A percentile compares a stretch with the other conserved stretches of the same genome.
phyloP scores from a whole-genome alignment of 352 stramenopile species.

The Pythium volutum region DNA sequence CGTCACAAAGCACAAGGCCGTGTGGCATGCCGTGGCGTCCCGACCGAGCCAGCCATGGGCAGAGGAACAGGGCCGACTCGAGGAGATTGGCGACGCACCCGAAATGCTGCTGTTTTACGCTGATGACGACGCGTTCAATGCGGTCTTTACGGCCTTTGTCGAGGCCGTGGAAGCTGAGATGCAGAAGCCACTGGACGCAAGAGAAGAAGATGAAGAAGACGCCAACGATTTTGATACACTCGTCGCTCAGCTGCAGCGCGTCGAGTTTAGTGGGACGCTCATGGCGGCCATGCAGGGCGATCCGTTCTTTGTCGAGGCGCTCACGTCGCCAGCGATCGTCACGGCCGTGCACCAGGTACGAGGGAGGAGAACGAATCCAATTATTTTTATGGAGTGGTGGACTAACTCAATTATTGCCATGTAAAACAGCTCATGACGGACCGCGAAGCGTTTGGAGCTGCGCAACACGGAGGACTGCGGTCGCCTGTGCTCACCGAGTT shows the following conservation, averaged over 20 bases:
- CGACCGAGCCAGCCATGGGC: conserved; percentile 28
- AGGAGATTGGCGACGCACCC: conserved; percentile 65
- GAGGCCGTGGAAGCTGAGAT: not conserved
- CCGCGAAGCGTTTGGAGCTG: conserved; percentile 37
- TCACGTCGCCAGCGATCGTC: conserved; percentile 53
- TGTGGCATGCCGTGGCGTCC: conserved; percentile 10
- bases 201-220: not conserved
- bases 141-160: conserved; percentile 37
- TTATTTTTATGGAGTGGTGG: too few relatives aligned
- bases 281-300: conserved; percentile 64
- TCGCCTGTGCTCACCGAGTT: conserved; percentile 45
- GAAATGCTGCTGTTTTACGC: conserved; percentile 67
- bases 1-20: conserved; percentile 4
- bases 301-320: conserved; percentile 47
- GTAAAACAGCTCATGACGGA: conserved; percentile 48
- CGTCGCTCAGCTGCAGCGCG: conserved; percentile 38
- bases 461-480: conserved; percentile 23
- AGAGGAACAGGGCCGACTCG: conserved; percentile 32
- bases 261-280: conserved; percentile 44
- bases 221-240: conserved; percentile 18
- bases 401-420: not conserved
- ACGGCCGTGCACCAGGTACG: conserved; percentile 58
- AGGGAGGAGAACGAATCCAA: not conserved
- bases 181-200: not conserved
- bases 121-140: conserved; percentile 46